phyloP scores from a whole-genome alignment of 1,284 basidiomycete genomes.

The Tilletia indica region DNA sequence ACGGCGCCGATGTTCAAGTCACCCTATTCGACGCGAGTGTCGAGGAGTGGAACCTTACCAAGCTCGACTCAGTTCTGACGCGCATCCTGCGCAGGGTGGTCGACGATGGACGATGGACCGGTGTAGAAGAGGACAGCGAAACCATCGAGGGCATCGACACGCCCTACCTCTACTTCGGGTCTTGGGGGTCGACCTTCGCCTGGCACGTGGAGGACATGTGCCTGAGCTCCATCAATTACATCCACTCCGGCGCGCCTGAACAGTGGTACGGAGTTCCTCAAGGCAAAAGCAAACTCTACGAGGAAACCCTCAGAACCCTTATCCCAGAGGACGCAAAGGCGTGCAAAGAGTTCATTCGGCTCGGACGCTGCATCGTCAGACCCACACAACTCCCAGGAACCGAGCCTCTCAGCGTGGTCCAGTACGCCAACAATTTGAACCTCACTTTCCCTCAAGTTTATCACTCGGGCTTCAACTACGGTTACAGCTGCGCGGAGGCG shows the following conservation, averaged over 20 bases:
- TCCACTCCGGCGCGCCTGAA: conserved; percentile 95
- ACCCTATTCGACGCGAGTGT: conserved; percentile 81
- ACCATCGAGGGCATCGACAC: conserved; percentile 75
- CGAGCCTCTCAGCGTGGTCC: conserved; percentile 62
- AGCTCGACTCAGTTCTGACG: conserved; percentile 80
- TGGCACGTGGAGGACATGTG: conserved; percentile 95
- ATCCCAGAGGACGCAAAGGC: conserved; percentile 59
- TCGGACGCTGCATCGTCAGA: conserved; percentile 93
- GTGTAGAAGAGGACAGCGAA: background rate
- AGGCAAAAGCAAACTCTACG: conserved; percentile 63
- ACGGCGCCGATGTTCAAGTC: conserved; percentile 89
- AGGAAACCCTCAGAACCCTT: conserved; percentile 48
- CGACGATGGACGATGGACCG: background rate
- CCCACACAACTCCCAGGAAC: conserved; percentile 81
- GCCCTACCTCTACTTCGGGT: conserved; percentile 96
- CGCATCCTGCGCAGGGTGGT: conserved; percentile 61
- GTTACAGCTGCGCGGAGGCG: conserved; percentile 95
- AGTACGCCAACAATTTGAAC: conserved; percentile 88
- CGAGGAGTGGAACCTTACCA: conserved; percentile 85
- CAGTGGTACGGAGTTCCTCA: conserved; percentile 96
- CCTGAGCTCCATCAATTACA: conserved; percentile 96
- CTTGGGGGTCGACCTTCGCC: conserved; percentile 95
- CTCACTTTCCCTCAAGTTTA: conserved; percentile 90
- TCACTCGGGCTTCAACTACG: conserved; percentile 96
- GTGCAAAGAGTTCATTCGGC: conserved; percentile 90